These are phyloP conservation scores for Sisymbrium irio DNA, from an alignment of 345 rosid species.

Conservation along the genomic window DNA sequence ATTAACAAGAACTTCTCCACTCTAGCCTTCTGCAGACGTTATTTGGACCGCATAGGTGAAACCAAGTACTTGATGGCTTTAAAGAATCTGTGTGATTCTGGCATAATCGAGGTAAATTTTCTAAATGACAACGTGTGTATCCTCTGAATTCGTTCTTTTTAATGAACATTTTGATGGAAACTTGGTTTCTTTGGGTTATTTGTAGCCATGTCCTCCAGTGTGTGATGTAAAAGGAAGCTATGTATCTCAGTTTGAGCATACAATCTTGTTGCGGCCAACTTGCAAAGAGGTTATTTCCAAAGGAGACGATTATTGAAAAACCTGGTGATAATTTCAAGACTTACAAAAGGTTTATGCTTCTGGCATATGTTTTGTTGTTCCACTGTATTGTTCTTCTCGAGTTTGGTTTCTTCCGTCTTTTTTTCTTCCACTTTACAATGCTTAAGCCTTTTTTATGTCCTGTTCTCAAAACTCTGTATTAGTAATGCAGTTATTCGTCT, in stretches of 20 bases:
- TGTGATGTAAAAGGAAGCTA: conserved; percentile 88
- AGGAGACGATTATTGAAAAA: conserved; percentile 69
- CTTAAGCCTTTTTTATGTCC: neutral
- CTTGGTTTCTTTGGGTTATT: neutral
- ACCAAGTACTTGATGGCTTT: conserved; percentile 90
- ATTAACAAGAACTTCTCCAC: conserved; percentile 94
- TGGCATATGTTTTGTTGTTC: neutral
- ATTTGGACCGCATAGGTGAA: conserved; percentile 90
- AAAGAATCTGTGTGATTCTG: conserved; percentile 85
- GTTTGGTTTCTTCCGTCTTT: neutral
- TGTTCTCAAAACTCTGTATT: neutral
- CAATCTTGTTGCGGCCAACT: conserved; percentile 86
- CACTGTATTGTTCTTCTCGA: neutral
- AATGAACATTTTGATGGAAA: neutral
- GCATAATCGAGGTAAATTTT: conserved; percentile 67
- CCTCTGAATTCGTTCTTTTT: neutral
- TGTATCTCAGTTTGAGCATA: conserved; percentile 91
- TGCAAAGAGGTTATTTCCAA: conserved; percentile 94
- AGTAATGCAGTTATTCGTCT: neutral
- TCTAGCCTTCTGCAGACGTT: conserved; percentile 86
- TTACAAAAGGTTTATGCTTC: neutral
- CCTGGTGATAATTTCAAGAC: neutral
- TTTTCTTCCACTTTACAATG: too few relatives aligned
- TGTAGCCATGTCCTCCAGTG: conserved; percentile 79
- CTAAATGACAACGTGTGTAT: neutral